Conservation (phyloP, 768 basidiomycete species). For the Termitomyces sp. region DNA sequence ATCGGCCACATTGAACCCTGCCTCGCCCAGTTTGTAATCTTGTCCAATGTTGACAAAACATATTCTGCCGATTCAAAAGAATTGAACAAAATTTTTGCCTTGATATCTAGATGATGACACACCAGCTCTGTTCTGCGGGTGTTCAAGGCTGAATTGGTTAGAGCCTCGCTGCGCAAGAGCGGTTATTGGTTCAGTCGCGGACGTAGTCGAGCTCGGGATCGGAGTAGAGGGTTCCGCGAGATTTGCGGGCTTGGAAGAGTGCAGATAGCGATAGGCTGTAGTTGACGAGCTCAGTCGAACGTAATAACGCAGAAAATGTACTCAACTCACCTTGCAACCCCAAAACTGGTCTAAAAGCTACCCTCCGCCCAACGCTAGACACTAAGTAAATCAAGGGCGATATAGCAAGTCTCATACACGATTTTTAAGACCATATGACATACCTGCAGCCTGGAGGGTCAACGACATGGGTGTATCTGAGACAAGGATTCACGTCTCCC, state of each 20-base stretch:
- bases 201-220: slow-evolving; percentile 34
- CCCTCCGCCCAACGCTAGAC: slow-evolving; percentile 36
- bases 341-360: slow-evolving; percentile 39
- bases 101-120: slow-evolving; percentile 15
- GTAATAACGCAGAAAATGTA: not conserved
- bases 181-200: slow-evolving; percentile 58
- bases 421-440: slow-evolving; percentile 7
- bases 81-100: not conserved
- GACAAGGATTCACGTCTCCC: slow-evolving; percentile 16
- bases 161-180: slow-evolving; percentile 71
- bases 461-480: slow-evolving; percentile 42
- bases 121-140: slow-evolving; percentile 89
- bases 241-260: slow-evolving; percentile 41
- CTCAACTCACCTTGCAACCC: slow-evolving; percentile 35
- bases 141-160: slow-evolving; percentile 82
- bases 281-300: slow-evolving; percentile 14
- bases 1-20: slow-evolving; percentile 99
- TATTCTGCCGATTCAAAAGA: slow-evolving; percentile 58
- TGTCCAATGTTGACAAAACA: slow-evolving; percentile 93
- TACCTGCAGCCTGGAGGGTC: slow-evolving; percentile 33
- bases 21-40: slow-evolving; percentile 94
- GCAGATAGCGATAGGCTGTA: slow-evolving; percentile 50
- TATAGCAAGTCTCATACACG: not conserved
- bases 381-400: slow-evolving; percentile 18
- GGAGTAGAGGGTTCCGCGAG: slow-evolving; percentile 33